Evolutionary conservation across 1,139 yeast species (phyloP).

Genomic region (Protomyces pachydermus): DNA sequence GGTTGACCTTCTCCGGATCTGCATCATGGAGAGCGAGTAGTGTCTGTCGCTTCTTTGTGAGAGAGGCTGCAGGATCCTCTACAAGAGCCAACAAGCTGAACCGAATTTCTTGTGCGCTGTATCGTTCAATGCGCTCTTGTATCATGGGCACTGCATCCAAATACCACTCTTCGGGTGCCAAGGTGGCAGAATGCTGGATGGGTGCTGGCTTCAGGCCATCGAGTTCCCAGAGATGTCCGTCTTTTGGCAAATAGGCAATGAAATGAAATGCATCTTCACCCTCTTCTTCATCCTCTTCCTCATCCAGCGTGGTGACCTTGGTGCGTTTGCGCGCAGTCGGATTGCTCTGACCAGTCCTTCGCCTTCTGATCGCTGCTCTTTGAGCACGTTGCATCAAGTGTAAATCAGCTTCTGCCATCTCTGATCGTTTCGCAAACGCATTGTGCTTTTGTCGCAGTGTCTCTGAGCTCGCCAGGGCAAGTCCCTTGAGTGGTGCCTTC

Average conservation of each 20-base stretch:
- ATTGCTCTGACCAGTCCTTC: constrained; percentile 40
- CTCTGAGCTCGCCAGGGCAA: constrained; percentile 59
- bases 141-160: constrained; percentile 45
- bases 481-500: constrained; percentile 46
- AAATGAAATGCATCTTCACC: constrained; percentile 53
- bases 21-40: not conserved
- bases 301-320: not conserved
- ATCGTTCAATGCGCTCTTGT: constrained; percentile 47
- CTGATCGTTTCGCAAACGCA: constrained; percentile 49
- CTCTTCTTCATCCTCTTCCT: constrained; percentile 39
- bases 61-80: constrained; percentile 46
- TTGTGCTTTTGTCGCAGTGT: constrained; percentile 57
- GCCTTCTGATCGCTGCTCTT: not conserved
- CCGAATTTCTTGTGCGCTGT: constrained; percentile 50
- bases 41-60: not conserved
- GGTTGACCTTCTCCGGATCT: not conserved
- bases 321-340: constrained; percentile 34
- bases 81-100: constrained; percentile 58
- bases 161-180: constrained; percentile 45
- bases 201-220: constrained; percentile 62
- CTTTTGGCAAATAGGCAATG: constrained; percentile 50
- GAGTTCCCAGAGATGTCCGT: constrained; percentile 54
- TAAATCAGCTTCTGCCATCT: constrained; percentile 9
- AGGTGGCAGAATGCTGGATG: constrained; percentile 49
- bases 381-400: constrained; percentile 1